Base-by-base conservation (phyloP, 495 filamentous ascomycete genomes). In the Talaromyces thailandensis region DNA sequence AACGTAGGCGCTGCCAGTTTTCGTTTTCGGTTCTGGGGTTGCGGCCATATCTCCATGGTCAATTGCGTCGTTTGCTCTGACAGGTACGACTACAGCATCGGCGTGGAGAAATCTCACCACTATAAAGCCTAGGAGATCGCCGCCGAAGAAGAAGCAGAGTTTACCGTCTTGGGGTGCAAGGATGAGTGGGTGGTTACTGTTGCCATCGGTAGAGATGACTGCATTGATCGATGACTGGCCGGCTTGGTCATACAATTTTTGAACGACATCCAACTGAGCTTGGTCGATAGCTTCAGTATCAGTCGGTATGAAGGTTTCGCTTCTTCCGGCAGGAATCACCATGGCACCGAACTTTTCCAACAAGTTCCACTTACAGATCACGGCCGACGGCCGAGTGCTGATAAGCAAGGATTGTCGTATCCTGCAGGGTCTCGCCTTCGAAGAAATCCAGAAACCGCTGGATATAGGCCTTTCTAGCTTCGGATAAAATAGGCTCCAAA, bases 231-330 rank as follows among this genome's bases (percentile, higher is more conserved):
- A 28, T 11, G 40, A 55, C 37, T 66, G 51, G 9, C 69, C 69
- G 3, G 65, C 64, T 35, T 45, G 37, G 51, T 63, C 60, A 50
- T 57, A 66, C 16, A 69, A 58, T 11, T 21, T 28, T 31, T 69
- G 67, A 12, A 71, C 25, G 0, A 66, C 66, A 56, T 66, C 62
- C 8, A 71, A 65, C 24, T 69, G 67, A 12, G 67, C 65, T 18
- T 69, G 63, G 37, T 69, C 69, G 31, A 71, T 71, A n/a, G 69
- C 69, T 58, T 71, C 69, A 1, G 69, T 71, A 32, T 71, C 69
- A 51, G 69, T 71, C 3, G 69, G 69, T 8, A 71, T 64, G 28
- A 71, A 71, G 6, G 64, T 69, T 16, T 71, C 67, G 37, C 69
- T 71, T 43, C 67, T 67, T 2, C 69, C 69, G 4, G 61, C 63